A percentile compares a stretch with the other conserved stretches of the same genome.
Evolutionary conservation across 176 grass and related monocot genomes (phyloP).

Genomic region (Musa beccarii): DNA sequence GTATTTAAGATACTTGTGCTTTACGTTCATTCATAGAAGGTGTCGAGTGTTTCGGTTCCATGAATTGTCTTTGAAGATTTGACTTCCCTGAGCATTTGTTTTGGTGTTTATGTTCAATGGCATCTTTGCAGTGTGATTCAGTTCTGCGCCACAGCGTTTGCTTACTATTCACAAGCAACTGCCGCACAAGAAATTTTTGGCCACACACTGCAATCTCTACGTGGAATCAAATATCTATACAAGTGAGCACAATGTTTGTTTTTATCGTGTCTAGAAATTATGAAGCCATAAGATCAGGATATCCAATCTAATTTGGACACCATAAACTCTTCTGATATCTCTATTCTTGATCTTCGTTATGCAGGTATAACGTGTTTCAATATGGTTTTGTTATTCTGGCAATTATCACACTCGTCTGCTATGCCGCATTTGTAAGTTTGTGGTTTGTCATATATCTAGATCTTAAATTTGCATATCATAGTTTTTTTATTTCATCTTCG

Average conservation of each 20-base stretch:
- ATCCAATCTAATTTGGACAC: slow-evolving; percentile 14
- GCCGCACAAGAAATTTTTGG: slow-evolving; percentile 99
- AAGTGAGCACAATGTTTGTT: slow-evolving; percentile 44
- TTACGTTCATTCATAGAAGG: neutral
- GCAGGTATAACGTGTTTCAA: slow-evolving; percentile 96
- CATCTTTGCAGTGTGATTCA: slow-evolving; percentile 83
- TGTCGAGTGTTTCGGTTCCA: neutral
- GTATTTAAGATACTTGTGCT: too few species aligned
- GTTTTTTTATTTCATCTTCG: slow-evolving; percentile 4
- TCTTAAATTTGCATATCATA: neutral
- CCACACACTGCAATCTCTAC: slow-evolving; percentile 80
- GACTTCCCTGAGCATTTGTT: neutral
- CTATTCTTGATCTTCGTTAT: slow-evolving; percentile 7
- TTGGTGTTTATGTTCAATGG: neutral
- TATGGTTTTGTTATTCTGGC: slow-evolving; percentile 92
- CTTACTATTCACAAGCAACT: slow-evolving; percentile 95
- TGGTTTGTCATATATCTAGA: neutral
- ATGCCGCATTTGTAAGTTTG: slow-evolving; percentile 67
- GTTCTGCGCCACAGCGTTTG: slow-evolving; percentile 94
- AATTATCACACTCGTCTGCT: slow-evolving; percentile 84
- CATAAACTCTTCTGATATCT: neutral
- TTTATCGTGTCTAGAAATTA: neutral
- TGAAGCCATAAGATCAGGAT: neutral
- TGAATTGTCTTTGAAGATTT: neutral
- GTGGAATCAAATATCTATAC: slow-evolving; percentile 99